Percentiles rank a stretch among this genome's conserved stretches.
Conservation (phyloP, 305 asterid genomes). For the Fraxinus ornus region DNA sequence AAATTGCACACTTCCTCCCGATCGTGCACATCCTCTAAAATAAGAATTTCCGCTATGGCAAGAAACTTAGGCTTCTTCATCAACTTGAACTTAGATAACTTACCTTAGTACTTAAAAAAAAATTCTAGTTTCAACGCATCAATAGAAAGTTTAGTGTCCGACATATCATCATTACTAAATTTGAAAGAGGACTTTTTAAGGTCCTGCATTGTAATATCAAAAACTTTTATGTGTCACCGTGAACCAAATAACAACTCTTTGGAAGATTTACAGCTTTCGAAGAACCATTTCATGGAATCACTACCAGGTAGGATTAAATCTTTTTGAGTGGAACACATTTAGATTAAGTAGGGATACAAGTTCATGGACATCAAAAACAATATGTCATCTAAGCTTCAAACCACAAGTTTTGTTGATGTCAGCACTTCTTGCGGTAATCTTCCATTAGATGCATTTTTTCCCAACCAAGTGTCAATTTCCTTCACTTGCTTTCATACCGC, state of each 20-base stretch:
- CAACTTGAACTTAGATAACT: not conserved
- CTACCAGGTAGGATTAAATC: not conserved
- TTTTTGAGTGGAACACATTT: too few relatives aligned
- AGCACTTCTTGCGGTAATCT: too few relatives aligned
- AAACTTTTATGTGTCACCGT: too few relatives aligned
- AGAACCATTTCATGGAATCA: not conserved
- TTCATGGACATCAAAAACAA: not conserved
- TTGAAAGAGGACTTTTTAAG: not conserved
- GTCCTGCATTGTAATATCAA: not conserved
- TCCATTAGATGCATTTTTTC: too few relatives aligned
- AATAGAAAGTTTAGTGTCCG: not conserved
- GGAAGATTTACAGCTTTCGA: not conserved
- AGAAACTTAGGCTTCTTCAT: not conserved
- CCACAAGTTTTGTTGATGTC: not conserved
- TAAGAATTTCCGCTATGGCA: too few relatives aligned
- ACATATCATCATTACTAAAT: too few relatives aligned
- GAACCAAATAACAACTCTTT: too few relatives aligned
- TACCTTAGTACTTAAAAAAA: not conserved
- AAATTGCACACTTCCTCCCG: not conserved
- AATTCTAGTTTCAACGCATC: not conserved
- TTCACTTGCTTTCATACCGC: not conserved
- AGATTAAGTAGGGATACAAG: not conserved
- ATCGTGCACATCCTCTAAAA: not conserved
- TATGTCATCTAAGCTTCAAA: not conserved
- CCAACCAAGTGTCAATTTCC: too few relatives aligned